A percentile compares a stretch with the other conserved stretches of the same genome.
phyloP scores from a whole-genome alignment of 2,329 filamentous ascomycete species.

The Neofusicoccum cordaticola region DNA sequence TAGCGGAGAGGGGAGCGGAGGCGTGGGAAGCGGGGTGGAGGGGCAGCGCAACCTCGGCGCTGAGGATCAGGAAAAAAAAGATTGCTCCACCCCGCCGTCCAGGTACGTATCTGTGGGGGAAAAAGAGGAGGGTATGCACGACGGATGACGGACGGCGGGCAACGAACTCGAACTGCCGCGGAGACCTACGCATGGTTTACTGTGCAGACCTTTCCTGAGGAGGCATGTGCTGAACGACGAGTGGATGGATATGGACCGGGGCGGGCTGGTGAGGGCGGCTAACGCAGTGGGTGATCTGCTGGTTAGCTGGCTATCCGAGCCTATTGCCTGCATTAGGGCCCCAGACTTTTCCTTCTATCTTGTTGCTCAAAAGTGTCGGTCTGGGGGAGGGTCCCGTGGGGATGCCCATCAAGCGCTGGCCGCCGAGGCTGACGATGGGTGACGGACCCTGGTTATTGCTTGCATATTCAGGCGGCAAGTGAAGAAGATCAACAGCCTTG shows the following conservation, averaged over 20 bases:
- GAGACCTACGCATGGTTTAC: background rate
- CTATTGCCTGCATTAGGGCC: constrained; percentile 1
- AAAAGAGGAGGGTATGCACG: background rate
- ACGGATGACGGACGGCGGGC: background rate
- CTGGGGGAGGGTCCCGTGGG: background rate
- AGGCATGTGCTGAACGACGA: background rate
- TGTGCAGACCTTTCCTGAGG: background rate
- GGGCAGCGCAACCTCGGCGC: background rate
- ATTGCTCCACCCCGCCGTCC: background rate
- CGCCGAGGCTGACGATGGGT: background rate
- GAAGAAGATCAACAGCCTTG: background rate
- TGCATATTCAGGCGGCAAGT: background rate
- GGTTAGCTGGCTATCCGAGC: background rate
- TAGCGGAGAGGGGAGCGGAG: background rate
- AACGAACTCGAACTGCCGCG: background rate
- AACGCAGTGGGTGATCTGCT: background rate
- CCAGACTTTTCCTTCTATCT: background rate
- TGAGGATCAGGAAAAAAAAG: background rate
- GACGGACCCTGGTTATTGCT: constrained; percentile 1
- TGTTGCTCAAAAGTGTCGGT: background rate
- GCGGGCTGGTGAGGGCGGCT: background rate
- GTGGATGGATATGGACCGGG: background rate
- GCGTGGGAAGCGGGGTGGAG: constrained; percentile 3
- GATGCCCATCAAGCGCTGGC: background rate
- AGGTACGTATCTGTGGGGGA: background rate